Base-by-base conservation (phyloP, 1,284 basidiomycete species). In the Inonotus hispidus region DNA sequence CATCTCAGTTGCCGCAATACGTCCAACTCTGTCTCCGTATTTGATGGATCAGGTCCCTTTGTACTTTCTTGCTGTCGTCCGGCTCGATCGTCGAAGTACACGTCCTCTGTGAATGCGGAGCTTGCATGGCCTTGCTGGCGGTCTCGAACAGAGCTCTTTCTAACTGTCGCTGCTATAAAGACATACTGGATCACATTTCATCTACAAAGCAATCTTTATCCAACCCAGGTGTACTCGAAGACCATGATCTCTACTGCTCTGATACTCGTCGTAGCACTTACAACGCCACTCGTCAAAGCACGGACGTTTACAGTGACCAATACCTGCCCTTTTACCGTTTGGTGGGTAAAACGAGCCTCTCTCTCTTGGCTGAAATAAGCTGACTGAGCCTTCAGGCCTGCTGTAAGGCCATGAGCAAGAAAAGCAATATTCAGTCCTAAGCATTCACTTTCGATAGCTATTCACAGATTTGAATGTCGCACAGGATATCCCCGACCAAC, bases 241-340 rank as follows among this genome's bases (percentile, higher is more conserved):
- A 49, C n/a, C 8, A 49, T 49, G 46, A 49, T 27, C 25, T 25
- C 46, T 49, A 23, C 23, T 29, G 43, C 68, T 71, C n/a, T 65
- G 65, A 19, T 53, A 13, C 8, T 25, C 13, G 4, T 49, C 23
- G 46, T 16, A 43, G 11, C n/a, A 14, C 41, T 43, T 16, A 7
- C 16, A n/a, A 43, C 41, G 6, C 16, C 46, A n/a, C 23, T 49
- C 23, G 71, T 68, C 25, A 65, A 71, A 50, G 76, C 75, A 55
- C 73, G 80, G 55, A 75, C 74, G 14, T 73, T 79, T 61, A 77
- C 75, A 11, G 71, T 69, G 11, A 23, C 47, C 38, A 69, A 70
- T 49, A 56, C 32, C 4, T 69, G 67, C 53, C 58, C 59, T 8
- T 64, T 65, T 49, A 65, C 65, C 13, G 61, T 69, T 45, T 68